Conservation (phyloP, 345 rosid species). For the Abelmoschus esculentus region DNA sequence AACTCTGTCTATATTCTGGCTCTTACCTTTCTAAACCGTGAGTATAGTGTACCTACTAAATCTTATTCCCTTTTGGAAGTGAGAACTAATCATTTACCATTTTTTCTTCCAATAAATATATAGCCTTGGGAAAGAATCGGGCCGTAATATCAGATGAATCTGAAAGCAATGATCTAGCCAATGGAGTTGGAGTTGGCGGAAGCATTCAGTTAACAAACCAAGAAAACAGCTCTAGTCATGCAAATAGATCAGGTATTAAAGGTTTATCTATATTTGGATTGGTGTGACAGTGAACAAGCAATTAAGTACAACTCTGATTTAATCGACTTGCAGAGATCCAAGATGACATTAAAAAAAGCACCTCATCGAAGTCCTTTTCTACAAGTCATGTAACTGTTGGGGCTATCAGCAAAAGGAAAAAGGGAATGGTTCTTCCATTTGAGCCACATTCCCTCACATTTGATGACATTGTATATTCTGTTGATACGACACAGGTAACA, state of each 20-base stretch:
- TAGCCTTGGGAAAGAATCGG: slow-evolving; percentile 55
- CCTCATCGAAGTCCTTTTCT: slow-evolving; percentile 10
- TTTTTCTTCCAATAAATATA: neutral
- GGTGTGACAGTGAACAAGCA: neutral
- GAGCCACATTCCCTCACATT: slow-evolving; percentile 62
- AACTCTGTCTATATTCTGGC: slow-evolving; percentile 40
- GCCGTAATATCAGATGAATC: slow-evolving; percentile 41
- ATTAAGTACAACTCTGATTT: neutral
- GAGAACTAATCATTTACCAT: neutral
- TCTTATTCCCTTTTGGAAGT: slow-evolving; percentile 1
- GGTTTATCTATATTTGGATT: neutral
- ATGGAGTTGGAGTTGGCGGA: slow-evolving; percentile 23
- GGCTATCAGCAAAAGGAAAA: slow-evolving; percentile 22
- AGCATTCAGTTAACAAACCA: slow-evolving; percentile 22
- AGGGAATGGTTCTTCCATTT: slow-evolving; percentile 77
- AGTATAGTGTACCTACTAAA: slow-evolving; percentile 19
- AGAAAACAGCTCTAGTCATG: slow-evolving; percentile 18
- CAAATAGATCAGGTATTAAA: slow-evolving; percentile 16
- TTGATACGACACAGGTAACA: slow-evolving; percentile 71
- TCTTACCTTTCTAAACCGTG: slow-evolving; percentile 43
- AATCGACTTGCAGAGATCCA: slow-evolving; percentile 7
- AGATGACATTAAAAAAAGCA: slow-evolving; percentile 14
- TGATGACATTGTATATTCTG: slow-evolving; percentile 50
- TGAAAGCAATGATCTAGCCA: slow-evolving; percentile 17
- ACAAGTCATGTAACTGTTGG: slow-evolving; percentile 15